Percentiles rank a stretch among this genome's conserved stretches.
Conservation (phyloP, 163 green algal species). For the Scenedesmus sp. region DNA sequence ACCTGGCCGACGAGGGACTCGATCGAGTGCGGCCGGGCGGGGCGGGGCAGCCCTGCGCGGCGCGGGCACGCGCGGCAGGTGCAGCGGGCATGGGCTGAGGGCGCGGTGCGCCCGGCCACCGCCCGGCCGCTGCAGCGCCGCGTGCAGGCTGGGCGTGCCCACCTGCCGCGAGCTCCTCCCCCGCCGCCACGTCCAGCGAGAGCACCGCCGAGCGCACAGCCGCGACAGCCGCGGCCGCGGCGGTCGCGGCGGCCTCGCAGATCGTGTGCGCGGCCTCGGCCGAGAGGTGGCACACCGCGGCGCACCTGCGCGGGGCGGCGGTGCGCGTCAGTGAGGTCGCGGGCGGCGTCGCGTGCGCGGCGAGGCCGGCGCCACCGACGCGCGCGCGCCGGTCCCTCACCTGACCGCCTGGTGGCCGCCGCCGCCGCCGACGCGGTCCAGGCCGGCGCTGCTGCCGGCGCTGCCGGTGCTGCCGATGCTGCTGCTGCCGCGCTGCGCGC, state of each 20-base stretch:
- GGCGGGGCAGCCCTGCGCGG: neutral
- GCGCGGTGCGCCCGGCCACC: neutral
- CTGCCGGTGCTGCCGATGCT: constrained; percentile 24
- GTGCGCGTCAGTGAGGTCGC: no score
- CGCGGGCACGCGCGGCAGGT: neutral
- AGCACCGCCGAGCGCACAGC: constrained; percentile 37
- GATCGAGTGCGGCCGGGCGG: constrained; percentile 14
- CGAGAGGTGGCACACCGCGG: constrained; percentile 14
- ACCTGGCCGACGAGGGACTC: constrained; percentile 34
- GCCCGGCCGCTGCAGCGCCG: neutral
- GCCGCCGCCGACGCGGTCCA: neutral
- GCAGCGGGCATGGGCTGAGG: neutral
- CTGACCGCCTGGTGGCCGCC: neutral
- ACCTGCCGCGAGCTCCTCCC: neutral
- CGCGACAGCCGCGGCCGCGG: constrained; percentile 26
- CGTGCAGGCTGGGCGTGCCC: neutral
- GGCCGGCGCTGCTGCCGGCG: neutral
- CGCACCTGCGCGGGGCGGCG: no score
- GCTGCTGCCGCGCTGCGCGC: neutral
- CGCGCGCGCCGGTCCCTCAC: no score
- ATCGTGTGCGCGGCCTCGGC: constrained; percentile 32
- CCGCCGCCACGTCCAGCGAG: constrained; percentile 7
- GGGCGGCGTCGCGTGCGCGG: neutral
- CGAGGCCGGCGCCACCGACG: no score
- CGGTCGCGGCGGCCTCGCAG: constrained; percentile 29